Evolutionary conservation across 768 basidiomycete species (phyloP).

Genomic region (Suillus placidus): DNA sequence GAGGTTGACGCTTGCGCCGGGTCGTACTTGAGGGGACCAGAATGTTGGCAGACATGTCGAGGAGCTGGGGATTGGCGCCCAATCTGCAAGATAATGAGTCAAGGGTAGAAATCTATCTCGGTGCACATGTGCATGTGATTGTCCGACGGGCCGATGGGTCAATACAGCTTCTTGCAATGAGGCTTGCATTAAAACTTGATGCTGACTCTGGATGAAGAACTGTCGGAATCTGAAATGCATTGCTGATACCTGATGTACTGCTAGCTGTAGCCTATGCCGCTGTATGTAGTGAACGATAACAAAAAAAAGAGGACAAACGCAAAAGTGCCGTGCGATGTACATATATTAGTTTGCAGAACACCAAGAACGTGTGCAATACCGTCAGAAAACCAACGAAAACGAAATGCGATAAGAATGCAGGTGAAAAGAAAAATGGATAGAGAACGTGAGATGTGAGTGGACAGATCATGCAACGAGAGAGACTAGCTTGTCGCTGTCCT

Average conservation of each 20-base stretch:
- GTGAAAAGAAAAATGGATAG: constrained; percentile 11
- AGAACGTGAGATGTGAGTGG: constrained; percentile 1
- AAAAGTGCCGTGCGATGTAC: constrained; percentile 27
- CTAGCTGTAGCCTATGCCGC: constrained; percentile 7
- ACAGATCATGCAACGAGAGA: constrained; percentile 39
- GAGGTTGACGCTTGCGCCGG: neutral
- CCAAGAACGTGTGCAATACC: constrained; percentile 25
- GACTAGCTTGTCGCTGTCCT: constrained; percentile 62
- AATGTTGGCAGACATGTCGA: neutral
- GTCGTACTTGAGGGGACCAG: neutral
- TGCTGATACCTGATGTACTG: constrained; percentile 14
- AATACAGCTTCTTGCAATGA: neutral
- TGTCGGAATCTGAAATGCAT: constrained; percentile 34
- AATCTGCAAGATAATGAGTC: constrained; percentile 27
- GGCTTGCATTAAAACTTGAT: neutral
- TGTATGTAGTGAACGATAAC: constrained; percentile 25
- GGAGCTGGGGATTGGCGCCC: constrained; percentile 46
- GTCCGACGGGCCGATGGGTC: neutral
- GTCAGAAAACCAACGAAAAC: neutral
- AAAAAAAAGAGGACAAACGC: constrained; percentile 12
- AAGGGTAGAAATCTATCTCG: constrained; percentile 28
- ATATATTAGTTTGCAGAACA: constrained; percentile 36
- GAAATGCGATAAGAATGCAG: constrained; percentile 11
- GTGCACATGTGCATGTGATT: neutral
- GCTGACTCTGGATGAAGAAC: neutral